A percentile compares a stretch with the other conserved stretches of the same genome.
These are phyloP conservation scores for Tolypocladium ovalisporum DNA, from an alignment of 2,329 filamentous ascomycete genomes.

Conservation along the genomic window DNA sequence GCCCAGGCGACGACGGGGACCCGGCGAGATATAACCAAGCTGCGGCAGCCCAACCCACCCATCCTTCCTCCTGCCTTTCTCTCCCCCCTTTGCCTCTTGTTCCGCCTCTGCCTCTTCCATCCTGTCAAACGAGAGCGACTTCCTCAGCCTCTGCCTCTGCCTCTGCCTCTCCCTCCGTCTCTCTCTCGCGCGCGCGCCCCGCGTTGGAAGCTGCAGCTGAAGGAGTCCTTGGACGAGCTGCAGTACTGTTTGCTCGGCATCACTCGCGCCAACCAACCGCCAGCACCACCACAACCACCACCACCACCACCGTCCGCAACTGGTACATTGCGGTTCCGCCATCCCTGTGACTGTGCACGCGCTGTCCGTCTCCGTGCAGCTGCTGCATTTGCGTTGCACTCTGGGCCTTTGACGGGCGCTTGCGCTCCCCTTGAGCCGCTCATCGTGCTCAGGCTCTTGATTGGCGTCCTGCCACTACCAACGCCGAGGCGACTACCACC, in stretches of 20 bases:
- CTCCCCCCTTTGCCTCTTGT: background rate
- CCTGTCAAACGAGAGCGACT: background rate
- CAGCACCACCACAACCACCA: background rate
- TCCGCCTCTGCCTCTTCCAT: background rate
- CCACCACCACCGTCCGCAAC: background rate
- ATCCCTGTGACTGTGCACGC: conserved; percentile 1
- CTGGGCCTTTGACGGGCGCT: conserved; percentile 1
- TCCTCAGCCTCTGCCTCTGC: background rate
- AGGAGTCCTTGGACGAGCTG: background rate
- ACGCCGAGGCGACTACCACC: background rate
- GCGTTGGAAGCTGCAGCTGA: background rate
- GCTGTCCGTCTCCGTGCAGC: background rate
- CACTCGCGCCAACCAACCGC: background rate
- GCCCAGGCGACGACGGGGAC: background rate
- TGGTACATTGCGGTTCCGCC: conserved; percentile 3
- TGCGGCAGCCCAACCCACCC: background rate
- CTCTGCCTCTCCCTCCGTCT: background rate
- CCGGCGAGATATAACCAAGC: background rate
- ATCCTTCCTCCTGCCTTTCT: background rate
- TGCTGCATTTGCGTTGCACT: background rate
- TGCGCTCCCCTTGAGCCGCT: background rate
- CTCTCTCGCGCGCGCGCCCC: background rate
- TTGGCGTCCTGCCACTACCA: background rate
- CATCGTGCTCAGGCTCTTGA: background rate
- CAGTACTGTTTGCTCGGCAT: background rate